phyloP scores from a whole-genome alignment of 1,139 yeast genomes.

The Arxiozyma slooffiae region DNA sequence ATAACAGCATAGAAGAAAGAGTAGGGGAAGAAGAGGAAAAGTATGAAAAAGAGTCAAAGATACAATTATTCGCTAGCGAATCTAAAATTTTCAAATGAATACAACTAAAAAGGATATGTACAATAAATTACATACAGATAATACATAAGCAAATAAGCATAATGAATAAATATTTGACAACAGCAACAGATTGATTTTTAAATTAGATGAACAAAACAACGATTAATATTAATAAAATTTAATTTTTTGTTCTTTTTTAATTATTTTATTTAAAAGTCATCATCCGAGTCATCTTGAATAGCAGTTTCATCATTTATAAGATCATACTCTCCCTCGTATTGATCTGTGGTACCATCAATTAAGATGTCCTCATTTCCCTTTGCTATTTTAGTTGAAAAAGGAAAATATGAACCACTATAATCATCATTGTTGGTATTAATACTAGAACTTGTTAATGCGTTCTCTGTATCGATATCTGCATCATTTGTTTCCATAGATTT shows the following conservation, averaged over 20 bases:
- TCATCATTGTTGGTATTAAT: neutral
- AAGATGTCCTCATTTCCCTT: slow-evolving; percentile 23
- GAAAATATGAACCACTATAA: slow-evolving; percentile 25
- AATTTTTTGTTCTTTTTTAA: too few relatives aligned
- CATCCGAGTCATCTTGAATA: slow-evolving; percentile 31
- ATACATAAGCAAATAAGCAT: neutral
- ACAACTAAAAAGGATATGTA: neutral
- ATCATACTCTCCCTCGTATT: slow-evolving; percentile 40
- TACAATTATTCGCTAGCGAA: neutral
- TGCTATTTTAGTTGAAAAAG: slow-evolving; percentile 24
- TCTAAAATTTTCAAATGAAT: neutral
- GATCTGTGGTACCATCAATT: slow-evolving; percentile 30
- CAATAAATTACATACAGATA: neutral
- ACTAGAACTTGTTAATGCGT: neutral
- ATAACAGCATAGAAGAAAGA: neutral
- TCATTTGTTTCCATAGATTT: slow-evolving; percentile 1
- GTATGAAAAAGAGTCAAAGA: neutral
- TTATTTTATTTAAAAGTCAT: slow-evolving; percentile 8
- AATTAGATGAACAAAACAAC: neutral
- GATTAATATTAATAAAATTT: too few relatives aligned
- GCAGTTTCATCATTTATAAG: slow-evolving; percentile 32
- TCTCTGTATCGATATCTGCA: neutral
- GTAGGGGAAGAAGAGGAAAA: neutral
- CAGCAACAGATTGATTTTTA: neutral
- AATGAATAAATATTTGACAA: neutral